Base-by-base conservation (phyloP, 768 basidiomycete genomes). In the Porphyrellus cyaneotinctus region DNA sequence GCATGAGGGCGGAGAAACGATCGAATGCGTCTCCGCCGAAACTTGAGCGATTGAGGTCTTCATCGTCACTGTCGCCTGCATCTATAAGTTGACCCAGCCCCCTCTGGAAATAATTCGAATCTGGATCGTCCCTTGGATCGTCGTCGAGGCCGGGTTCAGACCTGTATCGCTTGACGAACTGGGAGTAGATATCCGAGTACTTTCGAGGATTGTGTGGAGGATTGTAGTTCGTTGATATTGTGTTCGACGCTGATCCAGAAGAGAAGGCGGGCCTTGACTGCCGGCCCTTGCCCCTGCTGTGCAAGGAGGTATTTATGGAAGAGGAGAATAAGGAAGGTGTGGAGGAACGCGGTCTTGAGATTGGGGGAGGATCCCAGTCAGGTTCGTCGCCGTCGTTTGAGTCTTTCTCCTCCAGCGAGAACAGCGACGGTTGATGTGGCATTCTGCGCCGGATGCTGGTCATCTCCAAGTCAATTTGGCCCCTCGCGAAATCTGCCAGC, bases 81-180 rank as follows among this genome's bases (percentile, higher is more conserved):
- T 83, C 85, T 58, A 84, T 78, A 6, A 80, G 78, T 57, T 88
- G 78, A 36, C 85, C 83, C 7, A 86, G 70, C 15, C 87, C 88
- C 45, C 81, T 77, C 64, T 88, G 83, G 67, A 85, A 86, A 68
- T 88, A 90, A 64, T 91, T 85, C 58, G 80, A 84, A 65, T 91
- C 89, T n/a, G 88, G 86, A 65, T 91, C 90, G 60, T 83, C 82
- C 52, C 85, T 79, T 22, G 82, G 79, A 67, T 90, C 86, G 54
- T 87, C 86, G 43, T 79, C 76, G 36, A 79, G 74, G 23, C 74
- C 78, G n/a, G 78, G 74, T 53, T 78, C 78, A 7, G 84, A 82
- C 63, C 87, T 78, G 70, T 90, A 91, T 23, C 87, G 77, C 57
- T 78, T 81, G 38, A 91, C 82, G 64, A 91, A 91, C 64, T 90